Evolutionary conservation across 176 grass and related monocot species (phyloP).

Genomic region (Zea luxurians): DNA sequence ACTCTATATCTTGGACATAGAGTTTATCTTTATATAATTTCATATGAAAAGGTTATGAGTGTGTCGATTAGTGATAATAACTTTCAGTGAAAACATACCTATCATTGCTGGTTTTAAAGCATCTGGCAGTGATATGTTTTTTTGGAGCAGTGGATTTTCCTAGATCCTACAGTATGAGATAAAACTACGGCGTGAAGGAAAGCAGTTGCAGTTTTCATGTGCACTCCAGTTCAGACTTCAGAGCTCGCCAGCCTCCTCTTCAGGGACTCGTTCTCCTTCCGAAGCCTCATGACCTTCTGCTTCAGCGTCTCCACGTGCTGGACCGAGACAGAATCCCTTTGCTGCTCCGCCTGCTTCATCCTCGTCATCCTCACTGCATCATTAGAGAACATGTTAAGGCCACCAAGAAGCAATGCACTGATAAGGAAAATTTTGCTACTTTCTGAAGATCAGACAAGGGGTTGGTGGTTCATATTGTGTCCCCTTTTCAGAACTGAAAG

Average conservation of each 20-base stretch:
- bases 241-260: slow-evolving; percentile 66
- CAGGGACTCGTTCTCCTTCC: slow-evolving; percentile 83
- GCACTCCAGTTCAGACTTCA: slow-evolving; percentile 42
- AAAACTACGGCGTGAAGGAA: no score
- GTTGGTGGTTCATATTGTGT: background rate
- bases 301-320: slow-evolving; percentile 81
- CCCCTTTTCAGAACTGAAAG: background rate
- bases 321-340: slow-evolving; percentile 60
- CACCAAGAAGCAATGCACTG: background rate
- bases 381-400: slow-evolving; percentile 6
- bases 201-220: slow-evolving; percentile 26
- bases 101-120: no score
- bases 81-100: no score
- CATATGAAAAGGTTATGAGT: no score
- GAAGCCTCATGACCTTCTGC: slow-evolving; percentile 91
- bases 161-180: no score
- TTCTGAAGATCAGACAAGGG: background rate
- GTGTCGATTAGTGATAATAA: no score
- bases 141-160: no score
- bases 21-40: no score
- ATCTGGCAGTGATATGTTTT: no score
- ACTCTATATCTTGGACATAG: no score
- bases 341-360: slow-evolving; percentile 77
- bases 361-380: slow-evolving; percentile 55
- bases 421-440: background rate